Conservation (phyloP, 2,329 filamentous ascomycete genomes). For the Botrytis deweyae region DNA sequence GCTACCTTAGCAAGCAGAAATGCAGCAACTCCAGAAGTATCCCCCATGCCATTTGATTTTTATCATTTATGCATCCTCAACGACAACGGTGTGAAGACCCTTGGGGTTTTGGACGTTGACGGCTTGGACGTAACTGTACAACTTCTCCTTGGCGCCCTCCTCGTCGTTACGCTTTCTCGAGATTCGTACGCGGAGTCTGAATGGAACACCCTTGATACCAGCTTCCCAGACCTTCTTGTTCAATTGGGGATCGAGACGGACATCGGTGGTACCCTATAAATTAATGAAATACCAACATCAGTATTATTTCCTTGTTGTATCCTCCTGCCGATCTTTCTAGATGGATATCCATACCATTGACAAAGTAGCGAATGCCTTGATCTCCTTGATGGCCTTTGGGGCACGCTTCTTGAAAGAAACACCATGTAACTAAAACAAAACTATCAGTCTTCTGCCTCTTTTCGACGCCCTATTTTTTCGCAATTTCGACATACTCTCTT, state of each 20-base stretch:
- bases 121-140: constrained; percentile 99
- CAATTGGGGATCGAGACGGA: constrained; percentile 95
- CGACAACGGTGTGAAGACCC: constrained; percentile 90
- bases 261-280: constrained; percentile 84
- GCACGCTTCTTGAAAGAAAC: constrained; percentile 99
- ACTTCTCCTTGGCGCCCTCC: constrained; percentile 98
- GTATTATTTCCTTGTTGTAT: background rate
- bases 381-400: constrained; percentile 98
- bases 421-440: constrained; percentile 76
- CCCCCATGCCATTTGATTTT: constrained; percentile 31
- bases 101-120: constrained; percentile 99
- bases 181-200: constrained; percentile 96
- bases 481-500: constrained; percentile 77
- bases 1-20: constrained; percentile 37
- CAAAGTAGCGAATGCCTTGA: constrained; percentile 87
- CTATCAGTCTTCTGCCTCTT: constrained; percentile 48
- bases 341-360: constrained; percentile 76
- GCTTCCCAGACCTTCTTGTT: constrained; percentile 99
- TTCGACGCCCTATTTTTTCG: constrained; percentile 11
- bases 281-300: constrained; percentile 29
- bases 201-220: constrained; percentile 98
- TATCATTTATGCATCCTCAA: constrained; percentile 61
- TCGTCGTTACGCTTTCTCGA: constrained; percentile 99
- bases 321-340: background rate
- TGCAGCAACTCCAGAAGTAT: constrained; percentile 37